These are phyloP conservation scores for Euphorbia peplus DNA, from an alignment of 345 rosid species.

Conservation along the genomic window DNA sequence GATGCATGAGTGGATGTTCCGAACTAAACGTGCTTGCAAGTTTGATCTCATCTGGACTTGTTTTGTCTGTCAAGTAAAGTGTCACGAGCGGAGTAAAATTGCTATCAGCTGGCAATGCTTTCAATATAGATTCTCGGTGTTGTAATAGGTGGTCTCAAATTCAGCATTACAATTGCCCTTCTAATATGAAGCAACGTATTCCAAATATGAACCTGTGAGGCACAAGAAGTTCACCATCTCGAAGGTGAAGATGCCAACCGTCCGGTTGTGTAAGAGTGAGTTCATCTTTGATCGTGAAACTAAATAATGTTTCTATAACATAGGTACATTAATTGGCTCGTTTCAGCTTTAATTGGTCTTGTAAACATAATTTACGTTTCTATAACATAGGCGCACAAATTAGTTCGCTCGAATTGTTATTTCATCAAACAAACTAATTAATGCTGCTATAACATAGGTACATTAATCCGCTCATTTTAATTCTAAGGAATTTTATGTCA, in stretches of 20 bases:
- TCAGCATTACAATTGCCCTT: constrained; percentile 94
- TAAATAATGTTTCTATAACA: too few species aligned
- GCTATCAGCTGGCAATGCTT: constrained; percentile 50
- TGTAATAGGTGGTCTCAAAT: constrained; percentile 78
- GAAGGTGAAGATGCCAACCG: constrained; percentile 93
- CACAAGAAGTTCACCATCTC: constrained; percentile 66
- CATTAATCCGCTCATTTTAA: too few species aligned
- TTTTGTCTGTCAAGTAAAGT: constrained; percentile 86
- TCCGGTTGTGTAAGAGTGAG: constrained; percentile 68
- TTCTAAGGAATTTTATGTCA: too few species aligned
- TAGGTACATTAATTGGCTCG: too few species aligned
- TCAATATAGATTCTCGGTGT: constrained; percentile 63
- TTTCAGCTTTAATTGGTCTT: too few species aligned
- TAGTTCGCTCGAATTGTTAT: too few species aligned
- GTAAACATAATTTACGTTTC: too few species aligned
- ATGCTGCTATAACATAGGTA: too few species aligned
- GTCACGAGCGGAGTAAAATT: constrained; percentile 89
- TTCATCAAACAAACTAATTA: too few species aligned
- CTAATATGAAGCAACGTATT: constrained; percentile 29
- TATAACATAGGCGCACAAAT: too few species aligned
- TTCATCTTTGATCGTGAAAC: constrained; percentile 53
- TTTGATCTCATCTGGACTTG: constrained; percentile 79
- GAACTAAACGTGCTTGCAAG: constrained; percentile 60
- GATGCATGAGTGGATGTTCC: neutral
- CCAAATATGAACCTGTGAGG: constrained; percentile 57